phyloP scores from a whole-genome alignment of 2,329 filamentous ascomycete genomes.

The Alternaria postmessia region DNA sequence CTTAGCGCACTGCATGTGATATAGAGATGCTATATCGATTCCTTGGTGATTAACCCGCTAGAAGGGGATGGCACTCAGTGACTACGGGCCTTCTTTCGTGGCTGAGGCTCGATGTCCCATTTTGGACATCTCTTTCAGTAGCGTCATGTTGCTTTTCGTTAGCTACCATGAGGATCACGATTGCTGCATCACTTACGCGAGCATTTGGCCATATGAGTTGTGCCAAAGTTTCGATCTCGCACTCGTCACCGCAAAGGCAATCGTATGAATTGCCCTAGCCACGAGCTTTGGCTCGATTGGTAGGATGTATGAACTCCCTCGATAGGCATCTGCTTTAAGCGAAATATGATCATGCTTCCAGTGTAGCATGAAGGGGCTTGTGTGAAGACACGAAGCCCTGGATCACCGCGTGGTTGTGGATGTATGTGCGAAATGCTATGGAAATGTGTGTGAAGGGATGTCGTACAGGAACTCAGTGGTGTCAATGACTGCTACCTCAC shows the following conservation, averaged over 20 bases:
- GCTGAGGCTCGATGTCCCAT: not conserved
- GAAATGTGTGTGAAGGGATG: not conserved
- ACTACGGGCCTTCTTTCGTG: not conserved
- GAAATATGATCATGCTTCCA: not conserved
- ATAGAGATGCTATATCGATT: not conserved
- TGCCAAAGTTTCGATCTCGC: not conserved
- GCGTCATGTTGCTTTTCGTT: not conserved
- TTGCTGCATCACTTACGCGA: not conserved
- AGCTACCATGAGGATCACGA: not conserved
- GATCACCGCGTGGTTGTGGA: not conserved
- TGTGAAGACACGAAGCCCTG: not conserved
- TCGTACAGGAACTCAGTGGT: not conserved
- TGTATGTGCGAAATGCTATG: not conserved
- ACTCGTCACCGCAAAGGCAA: not conserved
- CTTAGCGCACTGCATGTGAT: not conserved
- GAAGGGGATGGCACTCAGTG: not conserved
- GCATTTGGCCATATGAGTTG: not conserved
- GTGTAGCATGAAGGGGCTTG: not conserved
- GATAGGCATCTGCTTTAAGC: not conserved
- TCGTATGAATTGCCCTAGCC: not conserved
- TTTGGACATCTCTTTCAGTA: not conserved
- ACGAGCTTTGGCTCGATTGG: not conserved
- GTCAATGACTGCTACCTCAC: not conserved
- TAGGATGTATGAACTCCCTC: not conserved
- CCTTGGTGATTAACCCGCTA: not conserved